Evolutionary conservation across 345 rosid genomes (phyloP), one percentile per base, ranked within the genome.

Genomic region (Rhizophora mangle): DNA sequence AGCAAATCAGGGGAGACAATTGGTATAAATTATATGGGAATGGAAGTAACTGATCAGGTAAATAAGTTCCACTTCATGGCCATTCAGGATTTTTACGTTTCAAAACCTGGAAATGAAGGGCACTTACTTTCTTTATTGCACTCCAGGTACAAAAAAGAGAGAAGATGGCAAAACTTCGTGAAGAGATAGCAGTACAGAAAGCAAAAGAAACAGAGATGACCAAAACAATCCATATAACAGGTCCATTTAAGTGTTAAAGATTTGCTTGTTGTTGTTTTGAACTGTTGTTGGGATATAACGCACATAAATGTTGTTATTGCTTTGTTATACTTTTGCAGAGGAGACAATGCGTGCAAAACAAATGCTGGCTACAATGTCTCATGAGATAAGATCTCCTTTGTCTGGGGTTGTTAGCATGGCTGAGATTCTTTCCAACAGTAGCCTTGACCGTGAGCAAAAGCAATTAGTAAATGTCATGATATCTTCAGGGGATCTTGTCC

Each of bases 271-370:
- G 67, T 34, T 70, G 27, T 55, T 32, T 24, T 54, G 43, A 53
- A 10, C 37, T 27, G 34, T 60, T 55, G 52, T 71, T 34, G 54
- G 49, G 21, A 68, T 52, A 34, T 56, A 24, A 59, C 19, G 21
- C 61, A 21, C 37, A 75, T 24, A 56, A 8, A 72, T n/a, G 27
- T 24, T 37, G 2, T 51, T 53, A 19, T 62, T 64, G 46, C 16
- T 16, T 13, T 30, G 32, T 21, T 34, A 56, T 64, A 7, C 3
- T 20, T 69, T 75, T 74, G 68, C 86, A 94, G 99, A 95, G 96
- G 99, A 92, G 85, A 95, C 97, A 13, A 95, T 95, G 99, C 85
- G 98, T 29, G 97, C 92, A 13, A 95, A 95, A 73, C 97, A 95
- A 75, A 92, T 95, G 96, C 82, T 92, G 74, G 99, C 99, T 5